phyloP scores from a whole-genome alignment of 1,284 basidiomycete species.

The Rhodofomes roseus region DNA sequence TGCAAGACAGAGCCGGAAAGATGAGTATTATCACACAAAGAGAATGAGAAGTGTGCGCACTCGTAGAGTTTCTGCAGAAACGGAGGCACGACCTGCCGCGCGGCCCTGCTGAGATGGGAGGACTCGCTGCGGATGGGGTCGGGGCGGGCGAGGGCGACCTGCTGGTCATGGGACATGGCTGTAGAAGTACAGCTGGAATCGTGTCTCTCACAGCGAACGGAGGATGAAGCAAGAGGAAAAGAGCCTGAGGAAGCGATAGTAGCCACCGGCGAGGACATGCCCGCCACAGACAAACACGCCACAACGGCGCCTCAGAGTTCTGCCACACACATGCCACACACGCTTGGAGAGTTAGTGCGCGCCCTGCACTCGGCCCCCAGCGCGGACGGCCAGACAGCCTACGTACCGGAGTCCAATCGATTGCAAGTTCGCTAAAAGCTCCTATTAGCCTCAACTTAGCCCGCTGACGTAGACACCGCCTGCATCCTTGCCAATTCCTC shows the following conservation, averaged over 20 bases:
- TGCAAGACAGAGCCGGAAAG: constrained; percentile 26
- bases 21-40: not conserved
- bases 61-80: constrained; percentile 93
- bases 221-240: not conserved
- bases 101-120: constrained; percentile 46
- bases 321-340: not conserved
- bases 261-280: not conserved
- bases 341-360: not conserved
- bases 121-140: constrained; percentile 32
- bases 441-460: not conserved
- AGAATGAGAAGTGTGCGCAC: constrained; percentile 41
- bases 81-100: constrained; percentile 67
- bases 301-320: not conserved
- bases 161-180: constrained; percentile 36
- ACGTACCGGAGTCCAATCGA: not conserved
- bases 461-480: not conserved
- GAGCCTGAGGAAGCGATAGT: not conserved
- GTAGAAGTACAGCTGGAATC: not conserved
- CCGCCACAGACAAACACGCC: not conserved
- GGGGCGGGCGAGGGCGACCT: constrained; percentile 50
- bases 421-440: not conserved
- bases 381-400: not conserved
- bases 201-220: not conserved
- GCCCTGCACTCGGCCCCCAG: not conserved
- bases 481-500: not conserved